Conservation (phyloP, 345 rosid genomes). For the Angophora floribunda region DNA sequence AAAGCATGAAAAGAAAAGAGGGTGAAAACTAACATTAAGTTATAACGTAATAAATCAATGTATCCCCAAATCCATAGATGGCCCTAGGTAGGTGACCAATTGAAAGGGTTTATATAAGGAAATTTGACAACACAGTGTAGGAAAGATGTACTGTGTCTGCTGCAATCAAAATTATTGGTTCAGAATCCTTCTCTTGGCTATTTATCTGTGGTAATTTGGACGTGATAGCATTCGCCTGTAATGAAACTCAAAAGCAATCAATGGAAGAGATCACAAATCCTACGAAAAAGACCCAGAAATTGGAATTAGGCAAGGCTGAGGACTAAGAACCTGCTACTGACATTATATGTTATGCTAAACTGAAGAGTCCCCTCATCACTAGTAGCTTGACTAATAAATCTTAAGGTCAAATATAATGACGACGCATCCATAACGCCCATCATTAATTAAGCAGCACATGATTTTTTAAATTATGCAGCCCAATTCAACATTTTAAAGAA, state of each 20-base stretch:
- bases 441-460: neutral
- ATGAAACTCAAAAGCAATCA: conserved; percentile 19
- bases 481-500: neutral
- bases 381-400: neutral
- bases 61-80: conserved; percentile 35
- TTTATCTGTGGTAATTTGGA: conserved; percentile 23
- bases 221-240: conserved; percentile 68
- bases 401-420: neutral
- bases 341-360: neutral
- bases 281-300: neutral
- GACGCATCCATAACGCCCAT: neutral
- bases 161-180: conserved; percentile 39
- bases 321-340: neutral
- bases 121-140: neutral
- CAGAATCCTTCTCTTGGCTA: conserved; percentile 19
- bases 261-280: neutral
- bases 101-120: neutral
- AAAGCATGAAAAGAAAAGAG: neutral
- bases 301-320: neutral
- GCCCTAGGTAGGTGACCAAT: conserved; percentile 11
- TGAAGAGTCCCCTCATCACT: neutral
- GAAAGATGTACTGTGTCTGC: conserved; percentile 67
- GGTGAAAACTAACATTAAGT: neutral
- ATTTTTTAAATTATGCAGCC: neutral
- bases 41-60: neutral